Conservation (phyloP, 129 eudicot genomes). For the Pseudognaphalium luteoalbum region DNA sequence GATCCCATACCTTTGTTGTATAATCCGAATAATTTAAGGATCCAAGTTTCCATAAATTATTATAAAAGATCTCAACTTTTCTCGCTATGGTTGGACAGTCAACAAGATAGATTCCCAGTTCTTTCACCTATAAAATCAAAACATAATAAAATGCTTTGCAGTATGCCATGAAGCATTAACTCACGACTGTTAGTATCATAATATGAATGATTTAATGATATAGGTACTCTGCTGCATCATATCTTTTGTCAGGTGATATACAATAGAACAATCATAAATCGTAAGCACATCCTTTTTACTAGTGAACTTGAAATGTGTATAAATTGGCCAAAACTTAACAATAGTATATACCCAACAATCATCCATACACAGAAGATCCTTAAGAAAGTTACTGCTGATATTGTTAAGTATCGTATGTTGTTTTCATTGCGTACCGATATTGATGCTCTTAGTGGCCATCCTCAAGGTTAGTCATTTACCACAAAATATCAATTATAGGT, state of each 20-base stretch:
- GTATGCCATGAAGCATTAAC: not conserved
- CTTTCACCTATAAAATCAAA: slow-evolving; percentile 63
- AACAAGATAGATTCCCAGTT: slow-evolving; percentile 73
- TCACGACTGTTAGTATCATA: not conserved
- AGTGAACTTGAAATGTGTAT: too few relatives aligned
- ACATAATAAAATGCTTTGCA: not conserved
- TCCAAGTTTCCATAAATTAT: slow-evolving; percentile 78
- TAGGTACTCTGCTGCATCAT: not conserved
- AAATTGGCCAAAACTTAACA: too few relatives aligned
- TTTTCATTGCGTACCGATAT: too few relatives aligned
- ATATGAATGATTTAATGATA: not conserved
- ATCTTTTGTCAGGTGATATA: not conserved
- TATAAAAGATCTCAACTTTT: slow-evolving; percentile 55
- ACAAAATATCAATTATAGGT: too few relatives aligned
- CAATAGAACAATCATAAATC: not conserved
- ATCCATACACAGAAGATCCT: too few relatives aligned
- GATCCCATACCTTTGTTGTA: slow-evolving; percentile 62
- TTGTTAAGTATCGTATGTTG: too few relatives aligned
- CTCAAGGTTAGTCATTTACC: too few relatives aligned
- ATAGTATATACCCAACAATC: too few relatives aligned
- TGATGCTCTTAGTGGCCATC: too few relatives aligned
- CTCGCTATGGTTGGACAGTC: slow-evolving; percentile 61
- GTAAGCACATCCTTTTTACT: too few relatives aligned
- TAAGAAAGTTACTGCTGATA: too few relatives aligned
- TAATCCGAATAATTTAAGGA: slow-evolving; percentile 58